These are phyloP conservation scores for Microcera coccophila DNA, from an alignment of 2,329 filamentous ascomycete species.

Conservation along the genomic window DNA sequence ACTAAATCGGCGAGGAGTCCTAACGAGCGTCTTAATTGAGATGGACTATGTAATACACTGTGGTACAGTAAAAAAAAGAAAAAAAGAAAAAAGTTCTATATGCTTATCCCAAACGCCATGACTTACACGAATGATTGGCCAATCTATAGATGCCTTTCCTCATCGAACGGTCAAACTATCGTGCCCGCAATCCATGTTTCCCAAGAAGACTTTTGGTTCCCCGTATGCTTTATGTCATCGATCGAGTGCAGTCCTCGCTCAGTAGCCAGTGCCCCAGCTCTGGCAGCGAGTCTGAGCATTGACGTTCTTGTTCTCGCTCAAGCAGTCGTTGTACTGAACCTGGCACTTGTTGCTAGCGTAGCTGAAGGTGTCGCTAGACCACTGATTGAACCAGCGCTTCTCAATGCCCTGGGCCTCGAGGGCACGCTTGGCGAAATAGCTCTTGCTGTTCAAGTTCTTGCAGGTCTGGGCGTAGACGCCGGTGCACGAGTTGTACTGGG, in stretches of 20 bases:
- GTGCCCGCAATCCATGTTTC: too few species aligned
- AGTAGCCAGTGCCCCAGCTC: slow-evolving; percentile 29
- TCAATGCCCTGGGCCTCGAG: slow-evolving; percentile 23
- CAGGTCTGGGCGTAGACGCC: slow-evolving; percentile 49
- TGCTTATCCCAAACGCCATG: too few species aligned
- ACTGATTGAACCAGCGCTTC: slow-evolving; percentile 25
- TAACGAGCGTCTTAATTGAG: too few species aligned
- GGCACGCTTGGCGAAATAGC: slow-evolving; percentile 24
- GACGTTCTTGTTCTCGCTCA: slow-evolving; percentile 39
- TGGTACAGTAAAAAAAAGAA: too few species aligned
- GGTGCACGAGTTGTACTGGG: slow-evolving; percentile 48
- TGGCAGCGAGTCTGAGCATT: slow-evolving; percentile 39
- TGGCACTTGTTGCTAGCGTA: slow-evolving; percentile 42
- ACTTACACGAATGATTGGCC: too few species aligned
- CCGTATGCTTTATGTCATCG: too few species aligned
- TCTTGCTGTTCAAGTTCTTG: slow-evolving; percentile 30
- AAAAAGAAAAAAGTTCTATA: too few species aligned
- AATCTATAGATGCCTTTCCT: too few species aligned
- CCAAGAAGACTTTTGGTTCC: too few species aligned
- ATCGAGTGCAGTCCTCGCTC: not conserved
- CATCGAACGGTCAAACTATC: too few species aligned
- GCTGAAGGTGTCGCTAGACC: slow-evolving; percentile 30
- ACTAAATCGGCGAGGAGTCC: too few species aligned
- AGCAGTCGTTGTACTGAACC: slow-evolving; percentile 48
- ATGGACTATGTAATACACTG: too few species aligned